Evolutionary conservation across 176 grass and related monocot species (phyloP).

Genomic region (Phragmites australis): DNA sequence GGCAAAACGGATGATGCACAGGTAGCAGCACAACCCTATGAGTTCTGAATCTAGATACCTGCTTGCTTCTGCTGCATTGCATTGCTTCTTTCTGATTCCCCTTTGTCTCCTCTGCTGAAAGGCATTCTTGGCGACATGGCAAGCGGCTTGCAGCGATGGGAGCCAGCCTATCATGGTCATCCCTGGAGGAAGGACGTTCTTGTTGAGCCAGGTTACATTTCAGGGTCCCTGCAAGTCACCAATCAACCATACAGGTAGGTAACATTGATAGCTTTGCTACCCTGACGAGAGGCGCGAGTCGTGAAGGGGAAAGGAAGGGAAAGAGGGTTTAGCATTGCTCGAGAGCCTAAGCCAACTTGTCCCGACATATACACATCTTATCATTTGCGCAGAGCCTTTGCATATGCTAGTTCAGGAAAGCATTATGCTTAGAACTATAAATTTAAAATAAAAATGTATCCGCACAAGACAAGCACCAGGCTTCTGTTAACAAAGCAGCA

Average conservation of each 20-base stretch:
- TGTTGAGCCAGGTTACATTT: constrained; percentile 37
- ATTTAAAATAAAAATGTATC: too few species aligned
- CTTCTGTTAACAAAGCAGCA: neutral
- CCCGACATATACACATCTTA: neutral
- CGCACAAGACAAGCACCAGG: neutral
- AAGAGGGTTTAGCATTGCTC: neutral
- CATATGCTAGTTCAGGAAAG: neutral
- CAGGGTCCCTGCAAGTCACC: constrained; percentile 50
- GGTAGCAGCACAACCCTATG: constrained; percentile 27
- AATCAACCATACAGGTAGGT: constrained; percentile 54
- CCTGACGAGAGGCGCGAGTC: neutral
- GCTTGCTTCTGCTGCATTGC: neutral
- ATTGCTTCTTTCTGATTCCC: too few species aligned
- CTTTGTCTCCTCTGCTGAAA: neutral
- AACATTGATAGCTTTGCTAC: neutral
- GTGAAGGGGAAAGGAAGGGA: neutral
- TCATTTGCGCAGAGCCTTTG: neutral
- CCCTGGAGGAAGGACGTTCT: constrained; percentile 47
- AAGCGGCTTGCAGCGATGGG: constrained; percentile 36
- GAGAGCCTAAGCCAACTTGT: neutral
- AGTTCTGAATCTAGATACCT: neutral
- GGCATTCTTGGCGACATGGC: constrained; percentile 60
- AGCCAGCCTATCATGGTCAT: constrained; percentile 24
- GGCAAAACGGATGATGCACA: constrained; percentile 51
- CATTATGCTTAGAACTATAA: neutral